Percentiles rank a stretch among this genome's conserved stretches.
Evolutionary conservation across 495 filamentous ascomycete species (phyloP).

Genomic region (Penicillium lividum): DNA sequence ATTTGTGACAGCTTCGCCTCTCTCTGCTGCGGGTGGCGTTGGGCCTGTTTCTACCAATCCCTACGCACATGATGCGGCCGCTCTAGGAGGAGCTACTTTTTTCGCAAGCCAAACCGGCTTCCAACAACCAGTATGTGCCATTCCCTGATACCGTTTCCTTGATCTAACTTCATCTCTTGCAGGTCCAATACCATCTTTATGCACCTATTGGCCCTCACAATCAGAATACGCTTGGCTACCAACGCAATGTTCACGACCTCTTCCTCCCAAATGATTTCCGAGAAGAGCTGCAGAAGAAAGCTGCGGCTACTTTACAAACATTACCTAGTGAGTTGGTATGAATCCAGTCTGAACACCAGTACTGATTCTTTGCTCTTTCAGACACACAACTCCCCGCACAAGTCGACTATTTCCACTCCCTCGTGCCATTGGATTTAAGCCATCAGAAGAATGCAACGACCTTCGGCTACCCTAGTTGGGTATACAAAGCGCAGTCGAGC

Average conservation of each 20-base stretch:
- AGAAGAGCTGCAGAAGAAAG: slow-evolving; percentile 86
- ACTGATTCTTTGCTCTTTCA: slow-evolving; percentile 15
- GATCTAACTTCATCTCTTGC: slow-evolving; percentile 12
- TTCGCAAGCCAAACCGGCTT: slow-evolving; percentile 54
- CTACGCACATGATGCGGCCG: slow-evolving; percentile 62
- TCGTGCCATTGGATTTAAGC: slow-evolving; percentile 85
- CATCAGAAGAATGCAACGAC: slow-evolving; percentile 71
- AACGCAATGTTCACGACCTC: slow-evolving; percentile 82
- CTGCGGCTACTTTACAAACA: slow-evolving; percentile 79
- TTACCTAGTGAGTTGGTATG: slow-evolving; percentile 67
- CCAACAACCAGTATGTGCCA: slow-evolving; percentile 65
- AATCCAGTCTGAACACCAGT: too few relatives aligned
- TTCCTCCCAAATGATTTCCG: slow-evolving; percentile 83
- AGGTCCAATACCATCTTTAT: slow-evolving; percentile 92
- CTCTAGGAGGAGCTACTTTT: slow-evolving; percentile 55
- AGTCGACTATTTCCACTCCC: slow-evolving; percentile 84
- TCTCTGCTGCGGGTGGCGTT: slow-evolving; percentile 51
- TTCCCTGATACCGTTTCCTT: not conserved
- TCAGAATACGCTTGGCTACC: slow-evolving; percentile 75
- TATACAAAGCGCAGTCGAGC: slow-evolving; percentile 91
- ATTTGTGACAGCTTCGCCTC: slow-evolving; percentile 56
- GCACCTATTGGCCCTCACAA: slow-evolving; percentile 81
- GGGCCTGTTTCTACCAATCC: slow-evolving; percentile 60
- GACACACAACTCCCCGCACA: slow-evolving; percentile 69
- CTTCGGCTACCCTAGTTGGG: slow-evolving; percentile 87